A percentile compares a stretch with the other conserved stretches of the same genome.
These are phyloP conservation scores for Dendrobium chrysotoxum DNA, from an alignment of 106 monocot genomes.

Conservation along the genomic window DNA sequence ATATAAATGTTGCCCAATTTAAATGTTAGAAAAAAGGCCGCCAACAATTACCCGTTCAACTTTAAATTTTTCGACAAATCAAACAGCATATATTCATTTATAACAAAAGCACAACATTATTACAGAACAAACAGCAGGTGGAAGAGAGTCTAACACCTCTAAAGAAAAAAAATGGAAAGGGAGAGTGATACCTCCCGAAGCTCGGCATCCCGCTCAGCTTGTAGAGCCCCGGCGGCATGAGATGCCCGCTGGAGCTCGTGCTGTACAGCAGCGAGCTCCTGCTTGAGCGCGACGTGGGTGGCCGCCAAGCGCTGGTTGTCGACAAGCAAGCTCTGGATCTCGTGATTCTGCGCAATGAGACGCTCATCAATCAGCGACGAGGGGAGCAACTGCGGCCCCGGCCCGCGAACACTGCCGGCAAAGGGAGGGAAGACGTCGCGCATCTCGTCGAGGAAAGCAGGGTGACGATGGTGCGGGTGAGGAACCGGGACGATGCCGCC, in stretches of 20 bases:
- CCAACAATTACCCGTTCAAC: neutral
- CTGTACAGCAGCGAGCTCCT: slow-evolving; percentile 55
- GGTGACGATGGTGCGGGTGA: slow-evolving; percentile 1
- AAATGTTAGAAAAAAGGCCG: neutral
- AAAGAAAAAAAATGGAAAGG: neutral
- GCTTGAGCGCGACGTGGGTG: slow-evolving; percentile 85
- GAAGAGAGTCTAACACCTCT: neutral
- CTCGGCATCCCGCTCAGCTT: slow-evolving; percentile 39
- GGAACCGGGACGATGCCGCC: slow-evolving; percentile 2
- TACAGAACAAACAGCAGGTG: neutral
- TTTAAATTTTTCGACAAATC: neutral
- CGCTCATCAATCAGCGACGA: slow-evolving; percentile 50
- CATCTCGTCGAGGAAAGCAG: slow-evolving; percentile 14
- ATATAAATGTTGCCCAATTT: neutral
- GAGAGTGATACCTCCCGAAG: slow-evolving; percentile 35
- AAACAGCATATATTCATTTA: neutral
- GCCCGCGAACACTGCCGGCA: slow-evolving; percentile 5
- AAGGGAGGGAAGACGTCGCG: slow-evolving; percentile 8
- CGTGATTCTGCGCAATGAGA: slow-evolving; percentile 50
- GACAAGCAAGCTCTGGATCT: slow-evolving; percentile 63
- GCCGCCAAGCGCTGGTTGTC: slow-evolving; percentile 93
- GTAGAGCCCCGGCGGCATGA: slow-evolving; percentile 9
- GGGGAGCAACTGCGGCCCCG: slow-evolving; percentile 9
- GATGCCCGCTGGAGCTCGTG: slow-evolving; percentile 51
- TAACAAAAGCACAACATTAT: neutral